Conservation (phyloP, 164 flowering plant species). For the Sextonia rubra region DNA sequence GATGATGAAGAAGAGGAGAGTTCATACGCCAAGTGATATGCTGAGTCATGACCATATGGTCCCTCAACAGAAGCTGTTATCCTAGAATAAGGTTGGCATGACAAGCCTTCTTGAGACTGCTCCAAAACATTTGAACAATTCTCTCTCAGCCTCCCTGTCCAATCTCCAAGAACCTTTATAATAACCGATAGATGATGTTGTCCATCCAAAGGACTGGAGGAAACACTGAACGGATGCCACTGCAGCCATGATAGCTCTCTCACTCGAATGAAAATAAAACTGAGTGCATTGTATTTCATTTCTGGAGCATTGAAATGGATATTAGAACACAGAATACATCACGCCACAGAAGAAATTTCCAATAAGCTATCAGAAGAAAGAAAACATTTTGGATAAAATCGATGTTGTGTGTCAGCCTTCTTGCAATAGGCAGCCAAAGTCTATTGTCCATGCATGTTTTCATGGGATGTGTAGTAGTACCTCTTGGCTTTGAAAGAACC, state of each 20-base stretch:
- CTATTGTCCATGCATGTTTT: not conserved
- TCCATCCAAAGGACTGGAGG: conserved; percentile 91
- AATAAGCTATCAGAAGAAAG: not conserved
- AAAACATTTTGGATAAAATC: too few species aligned
- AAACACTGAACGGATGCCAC: conserved; percentile 97
- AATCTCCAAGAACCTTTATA: conserved; percentile 83
- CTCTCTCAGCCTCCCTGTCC: conserved; percentile 66
- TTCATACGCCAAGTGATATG: conserved; percentile 73
- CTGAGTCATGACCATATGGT: conserved; percentile 85
- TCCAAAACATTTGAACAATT: conserved; percentile 26
- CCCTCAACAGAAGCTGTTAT: conserved; percentile 89
- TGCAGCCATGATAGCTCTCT: conserved; percentile 81
- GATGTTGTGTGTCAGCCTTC: too few species aligned
- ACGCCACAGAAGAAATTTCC: not conserved
- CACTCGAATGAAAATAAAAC: conserved; percentile 73
- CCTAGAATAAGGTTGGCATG: conserved; percentile 21
- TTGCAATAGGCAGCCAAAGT: too few species aligned
- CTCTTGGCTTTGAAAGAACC: conserved; percentile 58
- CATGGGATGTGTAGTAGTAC: not conserved
- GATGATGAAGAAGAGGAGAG: not conserved
- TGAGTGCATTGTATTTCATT: conserved; percentile 75
- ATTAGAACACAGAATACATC: not conserved
- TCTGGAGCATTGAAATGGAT: conserved; percentile 26
- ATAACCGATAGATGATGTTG: conserved; percentile 64
- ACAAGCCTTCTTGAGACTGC: conserved; percentile 14